Evolutionary conservation across 2,329 filamentous ascomycete genomes (phyloP).

Genomic region (Trichophaea hybrida): DNA sequence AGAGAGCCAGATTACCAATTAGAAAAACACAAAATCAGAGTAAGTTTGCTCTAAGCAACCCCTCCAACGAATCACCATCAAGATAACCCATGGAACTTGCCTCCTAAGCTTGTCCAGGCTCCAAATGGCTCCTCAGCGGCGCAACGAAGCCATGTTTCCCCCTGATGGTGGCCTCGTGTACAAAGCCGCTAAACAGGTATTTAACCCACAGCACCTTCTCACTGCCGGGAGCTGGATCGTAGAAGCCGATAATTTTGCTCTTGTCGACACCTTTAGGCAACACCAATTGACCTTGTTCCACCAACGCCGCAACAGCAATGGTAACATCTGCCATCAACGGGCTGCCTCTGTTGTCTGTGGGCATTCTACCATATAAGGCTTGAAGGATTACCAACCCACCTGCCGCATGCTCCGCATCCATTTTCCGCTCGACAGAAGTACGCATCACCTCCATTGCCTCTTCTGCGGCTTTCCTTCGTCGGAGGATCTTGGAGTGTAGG

Average conservation of each 20-base stretch:
- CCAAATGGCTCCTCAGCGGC: constrained; percentile 24
- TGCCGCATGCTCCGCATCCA: constrained; percentile 29
- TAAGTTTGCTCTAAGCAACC: too few relatives aligned
- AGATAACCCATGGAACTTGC: not conserved
- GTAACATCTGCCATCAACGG: constrained; percentile 40
- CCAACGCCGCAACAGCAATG: constrained; percentile 36
- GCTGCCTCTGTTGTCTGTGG: constrained; percentile 27
- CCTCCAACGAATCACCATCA: too few relatives aligned
- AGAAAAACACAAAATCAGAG: too few relatives aligned
- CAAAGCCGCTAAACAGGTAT: constrained; percentile 34
- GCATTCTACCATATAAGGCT: constrained; percentile 37
- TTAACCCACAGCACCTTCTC: constrained; percentile 37
- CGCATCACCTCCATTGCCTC: constrained; percentile 40
- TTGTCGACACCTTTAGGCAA: constrained; percentile 13
- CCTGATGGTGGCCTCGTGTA: constrained; percentile 31
- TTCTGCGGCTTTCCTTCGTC: constrained; percentile 33
- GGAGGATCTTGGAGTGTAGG: constrained; percentile 30
- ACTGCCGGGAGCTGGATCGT: constrained; percentile 36
- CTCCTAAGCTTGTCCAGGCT: not conserved
- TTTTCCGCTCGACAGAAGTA: constrained; percentile 36
- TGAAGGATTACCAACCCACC: constrained; percentile 38
- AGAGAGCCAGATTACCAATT: too few relatives aligned
- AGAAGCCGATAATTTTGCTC: constrained; percentile 38
- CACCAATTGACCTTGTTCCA: constrained; percentile 30
- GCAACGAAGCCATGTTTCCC: constrained; percentile 31